These are phyloP conservation scores for Clarireedia hainanense DNA, from an alignment of 2,329 filamentous ascomycete species.

Conservation along the genomic window DNA sequence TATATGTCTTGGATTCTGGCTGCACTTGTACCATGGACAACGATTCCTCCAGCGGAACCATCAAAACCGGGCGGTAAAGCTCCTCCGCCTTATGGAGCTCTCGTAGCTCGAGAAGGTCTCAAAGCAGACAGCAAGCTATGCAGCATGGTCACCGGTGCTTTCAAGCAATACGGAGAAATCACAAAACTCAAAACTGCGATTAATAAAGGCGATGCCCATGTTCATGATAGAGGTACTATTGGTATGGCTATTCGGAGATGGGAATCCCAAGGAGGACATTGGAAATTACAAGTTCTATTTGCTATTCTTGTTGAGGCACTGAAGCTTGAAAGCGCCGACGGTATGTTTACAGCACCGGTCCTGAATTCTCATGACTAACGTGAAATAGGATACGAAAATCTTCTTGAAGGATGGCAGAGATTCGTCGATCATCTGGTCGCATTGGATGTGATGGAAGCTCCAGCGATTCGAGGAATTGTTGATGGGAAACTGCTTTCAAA, in stretches of 20 bases:
- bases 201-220: constrained; percentile 36
- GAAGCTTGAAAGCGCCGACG: constrained; percentile 25
- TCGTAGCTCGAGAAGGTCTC: constrained; percentile 68
- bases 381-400: constrained; percentile 25
- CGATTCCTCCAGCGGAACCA: constrained; percentile 35
- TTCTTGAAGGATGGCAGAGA: constrained; percentile 43
- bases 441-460: constrained; percentile 49
- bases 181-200: constrained; percentile 49
- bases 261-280: constrained; percentile 55
- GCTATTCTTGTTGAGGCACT: constrained; percentile 58
- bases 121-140: constrained; percentile 70
- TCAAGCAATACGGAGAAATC: constrained; percentile 58
- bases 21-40: constrained; percentile 67
- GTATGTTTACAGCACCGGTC: not conserved
- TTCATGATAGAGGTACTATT: constrained; percentile 51
- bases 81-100: constrained; percentile 49
- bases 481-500: constrained; percentile 69
- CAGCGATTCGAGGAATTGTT: constrained; percentile 54
- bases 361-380: not conserved
- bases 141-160: constrained; percentile 57
- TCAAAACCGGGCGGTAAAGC: constrained; percentile 37
- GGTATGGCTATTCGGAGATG: constrained; percentile 69
- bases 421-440: constrained; percentile 48
- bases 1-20: constrained; percentile 72
- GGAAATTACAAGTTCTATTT: constrained; percentile 64